Conservation (phyloP, 768 basidiomycete genomes). For the Lepiota brunneoincarnata region DNA sequence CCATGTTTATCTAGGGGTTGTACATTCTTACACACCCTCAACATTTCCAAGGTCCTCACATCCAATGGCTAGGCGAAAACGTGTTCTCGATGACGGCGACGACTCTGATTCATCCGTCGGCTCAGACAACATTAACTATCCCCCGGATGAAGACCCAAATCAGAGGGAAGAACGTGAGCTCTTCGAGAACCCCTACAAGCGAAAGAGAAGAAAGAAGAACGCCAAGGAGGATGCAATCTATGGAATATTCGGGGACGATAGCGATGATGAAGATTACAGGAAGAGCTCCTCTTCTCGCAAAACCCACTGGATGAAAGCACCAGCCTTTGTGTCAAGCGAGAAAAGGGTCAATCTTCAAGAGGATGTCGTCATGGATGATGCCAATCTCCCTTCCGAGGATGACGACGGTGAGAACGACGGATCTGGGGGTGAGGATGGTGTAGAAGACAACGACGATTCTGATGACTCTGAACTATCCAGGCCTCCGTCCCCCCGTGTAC, state of each 20-base stretch:
- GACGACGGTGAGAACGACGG: constrained; percentile 30
- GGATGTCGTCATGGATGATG: constrained; percentile 33
- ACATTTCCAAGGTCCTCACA: not conserved
- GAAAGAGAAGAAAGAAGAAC: constrained; percentile 63
- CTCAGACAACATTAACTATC: constrained; percentile 49
- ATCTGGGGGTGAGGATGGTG: constrained; percentile 33
- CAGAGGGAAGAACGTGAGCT: constrained; percentile 70
- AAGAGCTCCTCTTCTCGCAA: constrained; percentile 32
- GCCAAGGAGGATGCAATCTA: constrained; percentile 75
- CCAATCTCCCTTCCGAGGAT: constrained; percentile 9
- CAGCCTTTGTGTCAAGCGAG: constrained; percentile 67
- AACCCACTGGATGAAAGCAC: constrained; percentile 73
- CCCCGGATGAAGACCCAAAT: constrained; percentile 54
- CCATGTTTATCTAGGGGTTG: no score
- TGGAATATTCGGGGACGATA: constrained; percentile 72
- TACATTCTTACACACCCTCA: not conserved
- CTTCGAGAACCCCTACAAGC: constrained; percentile 73
- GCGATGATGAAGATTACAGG: constrained; percentile 47
- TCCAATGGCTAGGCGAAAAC: constrained; percentile 73
- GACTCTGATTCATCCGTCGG: constrained; percentile 66
- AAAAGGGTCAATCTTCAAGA: constrained; percentile 45
- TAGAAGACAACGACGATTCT: constrained; percentile 35
- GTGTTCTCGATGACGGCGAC: constrained; percentile 70
- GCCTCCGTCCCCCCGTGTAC: constrained; percentile 55
- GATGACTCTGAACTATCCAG: constrained; percentile 51